A percentile compares a stretch with the other conserved stretches of the same genome.
These are phyloP conservation scores for Meyerozyma elateridarum DNA, from an alignment of 1,139 yeast genomes.

Conservation along the genomic window DNA sequence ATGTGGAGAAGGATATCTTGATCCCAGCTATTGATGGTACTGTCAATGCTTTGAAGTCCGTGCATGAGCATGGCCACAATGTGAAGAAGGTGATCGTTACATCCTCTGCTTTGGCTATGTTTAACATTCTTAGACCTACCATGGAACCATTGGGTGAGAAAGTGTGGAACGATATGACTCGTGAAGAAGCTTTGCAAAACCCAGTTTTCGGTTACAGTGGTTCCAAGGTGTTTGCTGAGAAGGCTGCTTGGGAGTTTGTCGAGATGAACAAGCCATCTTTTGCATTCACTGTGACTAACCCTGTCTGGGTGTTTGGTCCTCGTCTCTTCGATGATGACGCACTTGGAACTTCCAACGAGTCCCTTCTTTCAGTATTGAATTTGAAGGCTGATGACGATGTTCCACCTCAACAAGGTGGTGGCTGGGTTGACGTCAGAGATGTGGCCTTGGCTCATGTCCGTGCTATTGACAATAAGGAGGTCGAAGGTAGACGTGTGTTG, in stretches of 20 bases:
- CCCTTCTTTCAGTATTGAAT: conserved; percentile 21
- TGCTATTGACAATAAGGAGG: conserved; percentile 11
- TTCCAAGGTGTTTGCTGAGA: conserved; percentile 51
- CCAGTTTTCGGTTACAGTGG: conserved; percentile 39
- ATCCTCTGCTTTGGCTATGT: conserved; percentile 41
- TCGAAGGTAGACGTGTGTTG: conserved; percentile 10
- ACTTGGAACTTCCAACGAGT: conserved; percentile 31
- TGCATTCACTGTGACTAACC: conserved; percentile 40
- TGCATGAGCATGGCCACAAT: conserved; percentile 21
- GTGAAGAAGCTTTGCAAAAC: conserved; percentile 25
- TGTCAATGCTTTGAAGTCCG: conserved; percentile 27
- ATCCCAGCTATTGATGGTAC: conserved; percentile 41
- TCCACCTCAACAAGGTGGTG: conserved; percentile 9
- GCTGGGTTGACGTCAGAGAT: conserved; percentile 16
- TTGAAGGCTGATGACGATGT: conserved; percentile 13
- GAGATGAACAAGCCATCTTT: conserved; percentile 34
- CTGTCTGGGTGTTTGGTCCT: conserved; percentile 52
- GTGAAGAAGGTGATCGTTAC: conserved; percentile 35
- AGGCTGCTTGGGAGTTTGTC: conserved; percentile 52
- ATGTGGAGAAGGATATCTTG: conserved; percentile 35
- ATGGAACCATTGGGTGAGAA: conserved; percentile 4
- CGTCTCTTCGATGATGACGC: conserved; percentile 21
- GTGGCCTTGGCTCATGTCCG: conserved; percentile 15
- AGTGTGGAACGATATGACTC: conserved; percentile 34
- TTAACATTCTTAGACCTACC: not conserved